phyloP scores from a whole-genome alignment of 192 early-diverging fungal genomes.

The Backusella tuberculispora region DNA sequence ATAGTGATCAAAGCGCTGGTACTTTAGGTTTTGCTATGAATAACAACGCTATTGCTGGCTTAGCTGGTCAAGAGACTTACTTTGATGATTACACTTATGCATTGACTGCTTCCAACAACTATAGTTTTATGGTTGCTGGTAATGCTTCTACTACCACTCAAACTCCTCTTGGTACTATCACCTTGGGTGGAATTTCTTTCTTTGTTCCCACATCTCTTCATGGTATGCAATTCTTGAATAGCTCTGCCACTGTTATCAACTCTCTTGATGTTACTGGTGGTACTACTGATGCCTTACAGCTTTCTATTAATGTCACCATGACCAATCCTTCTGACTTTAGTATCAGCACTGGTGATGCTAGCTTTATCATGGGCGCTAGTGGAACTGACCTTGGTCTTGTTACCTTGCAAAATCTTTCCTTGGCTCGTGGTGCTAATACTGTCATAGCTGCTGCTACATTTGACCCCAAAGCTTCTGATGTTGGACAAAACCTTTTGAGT shows the following conservation, averaged over 20 bases:
- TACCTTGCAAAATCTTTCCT: constrained; percentile 45
- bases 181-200: constrained; percentile 58
- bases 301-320: constrained; percentile 50
- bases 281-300: constrained; percentile 36
- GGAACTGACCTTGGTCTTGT: constrained; percentile 52
- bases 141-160: constrained; percentile 50
- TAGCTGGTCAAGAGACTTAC: constrained; percentile 43
- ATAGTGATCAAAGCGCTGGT: constrained; percentile 47
- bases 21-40: constrained; percentile 54
- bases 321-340: constrained; percentile 49
- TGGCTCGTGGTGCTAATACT: constrained; percentile 50
- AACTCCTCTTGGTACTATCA: constrained; percentile 60
- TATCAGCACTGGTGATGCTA: constrained; percentile 55
- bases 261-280: constrained; percentile 61
- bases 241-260: constrained; percentile 54
- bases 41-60: constrained; percentile 48
- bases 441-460: constrained; percentile 49
- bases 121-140: constrained; percentile 52
- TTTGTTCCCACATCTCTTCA: constrained; percentile 49
- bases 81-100: constrained; percentile 59
- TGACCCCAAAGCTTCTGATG: constrained; percentile 47
- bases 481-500: constrained; percentile 53
- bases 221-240: constrained; percentile 62
- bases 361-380: constrained; percentile 49
- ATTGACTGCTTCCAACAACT: constrained; percentile 46